Evolutionary conservation across 1,284 basidiomycete species (phyloP).

Genomic region (Xanthoconium separans): DNA sequence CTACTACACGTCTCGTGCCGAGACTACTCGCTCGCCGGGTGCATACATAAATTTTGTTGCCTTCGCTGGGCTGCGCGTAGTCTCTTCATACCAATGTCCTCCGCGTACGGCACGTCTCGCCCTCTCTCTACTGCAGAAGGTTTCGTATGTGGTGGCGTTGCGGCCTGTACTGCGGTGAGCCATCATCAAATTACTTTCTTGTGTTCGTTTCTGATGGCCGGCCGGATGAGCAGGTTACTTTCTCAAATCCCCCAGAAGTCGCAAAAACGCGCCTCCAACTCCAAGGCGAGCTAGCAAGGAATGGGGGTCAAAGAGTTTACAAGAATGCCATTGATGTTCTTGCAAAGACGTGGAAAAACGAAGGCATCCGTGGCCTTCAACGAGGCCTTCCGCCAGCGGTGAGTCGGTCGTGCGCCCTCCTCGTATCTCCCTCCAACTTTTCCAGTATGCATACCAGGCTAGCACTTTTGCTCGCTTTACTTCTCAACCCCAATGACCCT

Average conservation of each 20-base stretch:
- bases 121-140: constrained; percentile 69
- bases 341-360: constrained; percentile 86
- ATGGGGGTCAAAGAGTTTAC: constrained; percentile 78
- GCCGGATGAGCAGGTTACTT: constrained; percentile 64
- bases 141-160: constrained; percentile 84
- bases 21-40: neutral
- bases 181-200: neutral
- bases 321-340: constrained; percentile 87
- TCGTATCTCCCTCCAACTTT: constrained; percentile 18
- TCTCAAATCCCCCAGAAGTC: constrained; percentile 87
- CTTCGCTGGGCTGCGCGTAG: neutral
- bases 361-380: constrained; percentile 90
- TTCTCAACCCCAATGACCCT: constrained; percentile 6
- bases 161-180: constrained; percentile 81
- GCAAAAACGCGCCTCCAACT: constrained; percentile 93
- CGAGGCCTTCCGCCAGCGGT: constrained; percentile 89
- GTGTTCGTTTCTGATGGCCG: constrained; percentile 2
- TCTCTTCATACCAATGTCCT: constrained; percentile 18
- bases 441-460: constrained; percentile 88
- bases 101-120: constrained; percentile 14
- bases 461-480: constrained; percentile 20
- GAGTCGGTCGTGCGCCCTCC: constrained; percentile 37
- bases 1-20: too few species aligned
- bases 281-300: constrained; percentile 87
- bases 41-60: constrained; percentile 6